Conservation (phyloP, 2,329 filamentous ascomycete genomes). For the Apiospora arundinis region DNA sequence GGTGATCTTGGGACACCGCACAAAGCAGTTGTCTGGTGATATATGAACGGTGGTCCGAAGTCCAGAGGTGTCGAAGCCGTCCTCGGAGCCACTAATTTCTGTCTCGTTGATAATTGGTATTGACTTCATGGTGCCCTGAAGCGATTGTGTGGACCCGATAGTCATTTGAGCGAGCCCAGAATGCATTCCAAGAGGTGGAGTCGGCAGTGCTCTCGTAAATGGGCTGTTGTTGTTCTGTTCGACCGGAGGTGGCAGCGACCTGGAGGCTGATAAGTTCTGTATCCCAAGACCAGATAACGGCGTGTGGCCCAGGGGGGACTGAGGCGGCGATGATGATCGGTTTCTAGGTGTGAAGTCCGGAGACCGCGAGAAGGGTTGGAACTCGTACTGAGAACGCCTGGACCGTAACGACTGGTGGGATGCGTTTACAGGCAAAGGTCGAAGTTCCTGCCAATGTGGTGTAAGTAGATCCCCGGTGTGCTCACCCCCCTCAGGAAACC, state of each 20-base stretch:
- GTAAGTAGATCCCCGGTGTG: background rate
- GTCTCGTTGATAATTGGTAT: background rate
- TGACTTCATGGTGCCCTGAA: background rate
- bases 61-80: background rate
- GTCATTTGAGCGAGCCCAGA: background rate
- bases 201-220: background rate
- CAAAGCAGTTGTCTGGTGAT: constrained; percentile 13
- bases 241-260: no score
- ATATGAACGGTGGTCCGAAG: background rate
- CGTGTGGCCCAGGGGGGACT: background rate
- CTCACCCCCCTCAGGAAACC: background rate
- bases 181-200: background rate
- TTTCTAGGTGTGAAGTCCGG: background rate
- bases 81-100: background rate
- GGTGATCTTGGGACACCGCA: constrained; percentile 12
- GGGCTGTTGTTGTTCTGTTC: background rate
- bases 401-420: background rate
- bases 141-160: background rate
- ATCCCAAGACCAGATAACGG: background rate
- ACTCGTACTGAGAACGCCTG: background rate
- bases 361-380: background rate
- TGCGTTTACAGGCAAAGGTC: background rate
- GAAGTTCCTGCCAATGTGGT: background rate
- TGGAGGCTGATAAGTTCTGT: background rate
- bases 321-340: background rate